Base-by-base conservation (phyloP, 2,329 filamentous ascomycete genomes). In the Ilyonectria mors-panacis region DNA sequence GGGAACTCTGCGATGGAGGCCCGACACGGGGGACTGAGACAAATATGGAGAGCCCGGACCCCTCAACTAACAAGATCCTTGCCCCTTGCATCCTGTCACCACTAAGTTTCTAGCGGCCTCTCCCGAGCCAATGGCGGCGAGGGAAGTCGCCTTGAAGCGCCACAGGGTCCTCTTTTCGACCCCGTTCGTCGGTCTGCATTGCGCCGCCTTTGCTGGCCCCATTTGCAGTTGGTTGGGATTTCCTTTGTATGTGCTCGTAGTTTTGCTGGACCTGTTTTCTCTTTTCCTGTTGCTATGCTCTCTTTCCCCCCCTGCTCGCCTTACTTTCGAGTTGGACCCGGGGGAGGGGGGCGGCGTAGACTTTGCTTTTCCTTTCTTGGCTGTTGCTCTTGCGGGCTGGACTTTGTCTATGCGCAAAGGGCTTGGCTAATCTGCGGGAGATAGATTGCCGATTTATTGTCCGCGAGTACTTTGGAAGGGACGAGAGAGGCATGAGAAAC, bases 21-120 rank as follows among this genome's bases (percentile, higher is more conserved):
- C 19, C 21, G 39, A 59, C 45, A 58, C 23, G 44, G 26, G 54
- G 17, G 28, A n/a, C n/a, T 15, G 26, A 28, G 21, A 44, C 15
- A 63, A 23, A 37, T 37, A 48, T 39, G 55, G 37, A 30, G 28
- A 17, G n/a, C 28, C 28, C 17, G 9, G 26, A 6, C 50, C 50
- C 50, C 50, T 53, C 50, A 35, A 37, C 50, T 55, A 42, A 21
- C 23, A 68, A 33, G 51, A 60, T 47, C 67, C 72, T 57, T 66
- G 61, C 30, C 65, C 72, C 67, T 70, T 75, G 72, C 70, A 66
- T 70, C 42, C 42, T 59, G 51, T 67, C 58, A 65, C 67, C 63
- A 53, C 63, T 63, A 66, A 33, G 58, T 35, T 8, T 47, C 63
- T 61, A 56, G 51, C 28, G 56, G 48, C 37, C 63, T 65, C 60